Evolutionary conservation across 2,329 filamentous ascomycete genomes (phyloP).

Genomic region (Epichloe typhina): DNA sequence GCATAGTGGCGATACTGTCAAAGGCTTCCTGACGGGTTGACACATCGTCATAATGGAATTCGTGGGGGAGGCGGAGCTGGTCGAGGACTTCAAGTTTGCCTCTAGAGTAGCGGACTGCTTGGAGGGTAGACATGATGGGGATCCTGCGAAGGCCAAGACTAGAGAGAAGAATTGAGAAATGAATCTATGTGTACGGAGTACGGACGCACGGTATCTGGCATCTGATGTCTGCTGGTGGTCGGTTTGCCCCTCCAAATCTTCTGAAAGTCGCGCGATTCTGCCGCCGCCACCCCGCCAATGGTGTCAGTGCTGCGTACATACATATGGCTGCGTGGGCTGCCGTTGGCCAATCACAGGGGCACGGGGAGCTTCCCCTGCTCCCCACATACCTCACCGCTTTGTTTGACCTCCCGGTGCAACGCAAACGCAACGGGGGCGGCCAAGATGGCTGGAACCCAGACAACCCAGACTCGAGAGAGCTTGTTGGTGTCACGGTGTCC

Average conservation of each 20-base stretch:
- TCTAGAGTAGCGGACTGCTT: slow-evolving; percentile 65
- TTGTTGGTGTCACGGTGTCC: not conserved
- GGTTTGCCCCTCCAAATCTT: slow-evolving; percentile 18
- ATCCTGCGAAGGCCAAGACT: not conserved
- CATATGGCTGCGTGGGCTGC: not conserved
- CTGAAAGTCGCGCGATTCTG: slow-evolving; percentile 13
- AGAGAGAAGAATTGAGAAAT: not conserved
- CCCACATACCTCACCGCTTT: not conserved
- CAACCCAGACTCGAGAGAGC: too few relatives aligned
- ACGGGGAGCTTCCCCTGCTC: not conserved
- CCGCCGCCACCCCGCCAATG: slow-evolving; percentile 18
- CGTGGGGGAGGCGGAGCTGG: slow-evolving; percentile 70
- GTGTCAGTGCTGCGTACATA: slow-evolving; percentile 6
- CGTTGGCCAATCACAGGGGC: not conserved
- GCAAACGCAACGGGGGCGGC: not conserved
- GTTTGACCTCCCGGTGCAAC: not conserved
- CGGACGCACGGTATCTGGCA: not conserved
- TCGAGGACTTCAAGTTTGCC: slow-evolving; percentile 67
- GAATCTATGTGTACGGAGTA: not conserved
- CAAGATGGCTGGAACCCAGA: not conserved
- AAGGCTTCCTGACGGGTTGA: slow-evolving; percentile 62
- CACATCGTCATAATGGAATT: slow-evolving; percentile 64
- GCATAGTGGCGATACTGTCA: slow-evolving; percentile 71
- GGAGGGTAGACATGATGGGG: slow-evolving; percentile 40
- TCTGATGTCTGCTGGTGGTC: not conserved